Base-by-base conservation (phyloP, 2,329 filamentous ascomycete genomes). In the Cordyceps sp. region DNA sequence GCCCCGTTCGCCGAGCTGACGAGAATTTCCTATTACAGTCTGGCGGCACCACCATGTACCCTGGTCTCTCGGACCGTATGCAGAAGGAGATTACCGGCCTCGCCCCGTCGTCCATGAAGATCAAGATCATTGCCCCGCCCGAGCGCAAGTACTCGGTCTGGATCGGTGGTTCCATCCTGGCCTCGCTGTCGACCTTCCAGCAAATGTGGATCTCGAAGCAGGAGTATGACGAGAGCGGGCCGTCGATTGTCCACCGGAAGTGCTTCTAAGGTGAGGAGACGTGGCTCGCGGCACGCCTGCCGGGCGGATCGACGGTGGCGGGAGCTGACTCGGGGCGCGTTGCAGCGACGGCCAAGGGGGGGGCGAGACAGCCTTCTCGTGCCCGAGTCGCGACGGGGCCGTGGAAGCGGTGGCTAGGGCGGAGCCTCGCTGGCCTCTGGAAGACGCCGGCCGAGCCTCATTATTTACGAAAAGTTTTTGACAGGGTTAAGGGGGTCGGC, bases 191-290 rank as follows among this genome's bases (percentile, higher is more conserved):
- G 50, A 98, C 90, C 66, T 98, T 98, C 88, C 90, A 98, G 76
- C 90, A 98, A 73, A 98, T 98, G 90, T 98, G 90, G 90, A 96
- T 98, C 78, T 98, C 90, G 55, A 98, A 98, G 85, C 90, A 98
- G 73, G 88, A 96, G 75, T 96, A 96, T 78, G 90, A 98, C 73
- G 90, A 96, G 84, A 90, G 80, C 64, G 88, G 88, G 69, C 90
- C 88, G 54, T 94, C 86, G 57, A 96, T 96, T 59, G 88, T 96
- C 55, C 88, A 96, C 81, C 83, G 86, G 79, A 96, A 94, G 84
- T 94, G 88, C 83, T 94, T 94, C 81, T 94, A 93, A 93, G 78
- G 75, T 78, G 56, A 51, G 58, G 15, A 8, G 17, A 10, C 24
- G 0, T 6, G 31, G 17, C 2, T 16, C 7, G 6, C 10, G 5